Evolutionary conservation across 2,329 filamentous ascomycete species (phyloP), one percentile per base, ranked within the genome.

Genomic region (Pyricularia pennisetigena): DNA sequence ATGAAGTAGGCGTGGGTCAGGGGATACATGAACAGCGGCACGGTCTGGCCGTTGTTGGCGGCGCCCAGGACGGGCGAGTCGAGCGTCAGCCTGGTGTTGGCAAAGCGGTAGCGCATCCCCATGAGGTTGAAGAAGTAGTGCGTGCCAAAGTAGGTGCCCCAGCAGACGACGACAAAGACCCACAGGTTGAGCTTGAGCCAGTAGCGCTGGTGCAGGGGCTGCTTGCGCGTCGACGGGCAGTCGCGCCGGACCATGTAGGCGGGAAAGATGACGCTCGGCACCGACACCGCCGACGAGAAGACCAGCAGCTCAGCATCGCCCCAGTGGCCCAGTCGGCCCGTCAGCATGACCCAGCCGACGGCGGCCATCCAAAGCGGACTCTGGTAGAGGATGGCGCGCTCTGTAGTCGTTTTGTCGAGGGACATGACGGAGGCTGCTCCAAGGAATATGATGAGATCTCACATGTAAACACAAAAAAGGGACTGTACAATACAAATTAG

Each of bases 111-210:
- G 23, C 68, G 63, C 70, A 71, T 71, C 6, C 68, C 68, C 70
- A 71, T 71, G n/a, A 70, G 68, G n/a, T 70, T 68, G 63, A 71
- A 71, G 67, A 71, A 71, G 68, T 71, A 71, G 41, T 69, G 67
- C 20, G 70, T 69, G 1, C 70, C 70, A 29, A 70, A 68, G 68
- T 71, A 71, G 20, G 67, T 71, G 20, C 70, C 70, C 65, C 69
- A 70, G 24, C n/a, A 35, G 14, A 71, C 70, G 26, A 71, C 49
- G n/a, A 70, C 65, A 20, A 54, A 63, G 28, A 70, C 62, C 68
- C 70, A 71, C 29, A 69, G 8, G 69, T 71, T 69, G 59, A 71
- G 69, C 65, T 70, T 70, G 65, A 70, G 28, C 68, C 68, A 69
- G 69, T 71, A 70, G 14, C 41, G 63, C 1, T 23, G 29, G 6